Evolutionary conservation across 345 rosid genomes (phyloP).

Genomic region (Eucalyptus cladocalyx): DNA sequence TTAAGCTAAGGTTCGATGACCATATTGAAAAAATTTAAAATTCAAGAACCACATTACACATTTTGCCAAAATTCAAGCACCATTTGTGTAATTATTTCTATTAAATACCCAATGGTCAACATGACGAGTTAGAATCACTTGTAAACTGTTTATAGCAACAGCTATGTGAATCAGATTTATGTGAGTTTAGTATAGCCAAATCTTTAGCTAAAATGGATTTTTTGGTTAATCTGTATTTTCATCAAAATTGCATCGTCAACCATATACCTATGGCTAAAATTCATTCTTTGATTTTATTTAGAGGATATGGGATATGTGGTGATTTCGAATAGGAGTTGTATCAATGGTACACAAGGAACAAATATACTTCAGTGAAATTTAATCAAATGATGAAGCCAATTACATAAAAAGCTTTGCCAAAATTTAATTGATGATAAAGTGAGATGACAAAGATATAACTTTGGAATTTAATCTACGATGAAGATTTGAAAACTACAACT

Average conservation of each 20-base stretch:
- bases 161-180: too few species aligned
- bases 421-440: background rate
- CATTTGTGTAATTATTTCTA: too few species aligned
- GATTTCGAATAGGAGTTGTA: background rate
- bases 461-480: accelerated
- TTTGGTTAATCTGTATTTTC: background rate
- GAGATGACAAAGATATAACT: background rate
- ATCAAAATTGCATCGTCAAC: background rate
- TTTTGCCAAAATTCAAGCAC: too few species aligned
- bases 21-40: too few species aligned
- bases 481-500: background rate
- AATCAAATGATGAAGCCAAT: background rate
- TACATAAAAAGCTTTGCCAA: background rate
- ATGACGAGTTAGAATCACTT: background rate
- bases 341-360: background rate
- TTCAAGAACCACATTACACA: too few species aligned
- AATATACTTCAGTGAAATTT: accelerated
- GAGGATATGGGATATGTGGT: accelerated
- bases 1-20: too few species aligned
- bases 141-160: background rate
- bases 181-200: background rate
- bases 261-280: background rate
- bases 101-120: background rate
- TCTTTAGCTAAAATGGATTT: background rate
- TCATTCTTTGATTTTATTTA: too few species aligned